Base-by-base conservation (phyloP, 2,329 filamentous ascomycete genomes). In the Fusarium subglutinans region DNA sequence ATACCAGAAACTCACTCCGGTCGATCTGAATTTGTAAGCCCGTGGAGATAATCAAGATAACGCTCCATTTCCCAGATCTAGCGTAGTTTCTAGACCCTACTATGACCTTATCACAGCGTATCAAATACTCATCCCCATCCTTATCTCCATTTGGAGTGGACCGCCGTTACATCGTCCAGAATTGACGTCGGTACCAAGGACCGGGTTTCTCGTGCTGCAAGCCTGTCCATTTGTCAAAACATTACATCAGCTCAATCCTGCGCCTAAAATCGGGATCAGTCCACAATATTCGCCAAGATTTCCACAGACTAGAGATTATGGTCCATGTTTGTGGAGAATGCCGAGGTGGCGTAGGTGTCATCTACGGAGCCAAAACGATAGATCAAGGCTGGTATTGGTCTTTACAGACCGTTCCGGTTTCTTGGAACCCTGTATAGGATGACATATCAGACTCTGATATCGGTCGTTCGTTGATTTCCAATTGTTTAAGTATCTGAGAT, bases 161-260 rank as follows among this genome's bases (percentile, higher is more conserved):
- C 3, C 43, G 4, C 1, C 8, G 56, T 59, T 38, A 51, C 56
- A 59, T 59, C 56, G 43, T 37, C 24, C 35, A 44, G 14, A 28
- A 24, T n/a, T 58, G 56, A 30, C 43, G 56, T 51, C 20, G 12
- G 14, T 40, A 18, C 22, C 35, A 55, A 43, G 48, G 18, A 48
- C 24, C 14, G 11, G 28, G 41, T 28, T 22, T 30, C n/a, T 47
- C 33, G 51, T 26, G 33, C 30, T 37, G 13, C 30, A 20, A 15
- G 50, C 33, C 11, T 51, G n/a, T 53, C 50, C 13, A 53, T 53
- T 37, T 30, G 50, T 53, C 33, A 55, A 40, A 40, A 40, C 28
- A 55, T 69, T 41, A 18, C 71, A 62, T 74, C 50, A 35, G 24
- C 66, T 70, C 41, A 70, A 40, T 20, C 10, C 24, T 70, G 53